A percentile compares a stretch with the other conserved stretches of the same genome.
Evolutionary conservation across 202 grass and related monocot genomes (phyloP).

Genomic region (Brachypodium distachyon): DNA sequence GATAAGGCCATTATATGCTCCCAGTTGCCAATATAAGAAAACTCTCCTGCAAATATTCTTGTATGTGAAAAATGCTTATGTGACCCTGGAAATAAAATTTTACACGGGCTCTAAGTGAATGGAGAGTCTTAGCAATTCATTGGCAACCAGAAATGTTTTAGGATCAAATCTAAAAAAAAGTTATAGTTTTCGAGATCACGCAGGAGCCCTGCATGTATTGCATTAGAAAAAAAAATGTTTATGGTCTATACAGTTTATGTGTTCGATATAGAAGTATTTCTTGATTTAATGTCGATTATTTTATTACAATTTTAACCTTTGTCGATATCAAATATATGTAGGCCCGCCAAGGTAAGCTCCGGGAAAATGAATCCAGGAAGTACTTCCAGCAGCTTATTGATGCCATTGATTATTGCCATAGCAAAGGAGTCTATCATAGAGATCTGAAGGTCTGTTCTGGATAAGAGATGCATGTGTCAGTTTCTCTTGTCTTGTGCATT

Average conservation of each 20-base stretch:
- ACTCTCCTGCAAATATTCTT: neutral
- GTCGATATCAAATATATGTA: constrained; percentile 19
- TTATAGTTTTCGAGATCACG: too few relatives aligned
- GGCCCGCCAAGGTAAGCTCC: constrained; percentile 70
- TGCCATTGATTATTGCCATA: constrained; percentile 90
- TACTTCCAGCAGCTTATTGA: constrained; percentile 96
- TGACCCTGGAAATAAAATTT: neutral
- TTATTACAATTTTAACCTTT: neutral
- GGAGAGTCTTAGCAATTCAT: neutral
- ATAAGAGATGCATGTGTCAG: neutral
- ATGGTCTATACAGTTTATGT: neutral
- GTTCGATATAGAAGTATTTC: neutral
- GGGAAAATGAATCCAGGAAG: constrained; percentile 63
- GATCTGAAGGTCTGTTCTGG: constrained; percentile 73
- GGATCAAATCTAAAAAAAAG: too few relatives aligned
- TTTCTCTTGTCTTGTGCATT: neutral
- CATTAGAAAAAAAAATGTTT: too few relatives aligned
- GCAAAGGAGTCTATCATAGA: constrained; percentile 88
- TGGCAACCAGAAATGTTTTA: neutral
- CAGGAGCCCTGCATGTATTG: too few relatives aligned
- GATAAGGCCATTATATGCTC: neutral
- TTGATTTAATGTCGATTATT: neutral
- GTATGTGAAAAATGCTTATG: neutral
- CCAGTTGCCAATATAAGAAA: neutral
- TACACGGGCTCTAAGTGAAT: neutral